Evolutionary conservation across 2,329 filamentous ascomycete genomes (phyloP).

Genomic region (Epichloe scottii): DNA sequence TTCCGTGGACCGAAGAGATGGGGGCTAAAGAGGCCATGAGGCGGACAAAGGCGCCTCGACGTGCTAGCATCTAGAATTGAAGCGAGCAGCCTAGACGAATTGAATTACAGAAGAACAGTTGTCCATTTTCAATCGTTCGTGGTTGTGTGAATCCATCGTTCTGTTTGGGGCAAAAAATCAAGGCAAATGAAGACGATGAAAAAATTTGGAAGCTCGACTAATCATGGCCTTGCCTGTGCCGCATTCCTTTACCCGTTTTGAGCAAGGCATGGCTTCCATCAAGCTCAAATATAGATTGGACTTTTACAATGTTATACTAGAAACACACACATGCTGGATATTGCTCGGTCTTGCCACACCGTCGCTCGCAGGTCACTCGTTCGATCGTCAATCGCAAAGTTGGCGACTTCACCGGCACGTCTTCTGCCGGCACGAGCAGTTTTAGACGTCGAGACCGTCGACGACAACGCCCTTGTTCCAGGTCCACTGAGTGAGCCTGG

Average conservation of each 20-base stretch:
- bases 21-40: slow-evolving; percentile 66
- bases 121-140: too few species aligned
- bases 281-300: not conserved
- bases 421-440: slow-evolving; percentile 14
- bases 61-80: slow-evolving; percentile 56
- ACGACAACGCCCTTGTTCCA: slow-evolving; percentile 81
- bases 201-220: too few species aligned
- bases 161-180: too few species aligned
- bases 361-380: not conserved
- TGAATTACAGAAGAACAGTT: too few species aligned
- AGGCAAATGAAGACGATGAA: too few species aligned
- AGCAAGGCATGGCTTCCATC: too few species aligned
- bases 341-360: slow-evolving; percentile 3
- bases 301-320: slow-evolving; percentile 4
- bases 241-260: too few species aligned
- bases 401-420: slow-evolving; percentile 6
- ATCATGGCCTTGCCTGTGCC: too few species aligned
- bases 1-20: slow-evolving; percentile 58
- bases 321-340: slow-evolving; percentile 1
- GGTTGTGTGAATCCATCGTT: too few species aligned
- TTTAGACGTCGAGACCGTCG: slow-evolving; percentile 71
- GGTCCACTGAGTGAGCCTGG: slow-evolving; percentile 63
- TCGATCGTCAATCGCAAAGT: not conserved
- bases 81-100: not conserved
- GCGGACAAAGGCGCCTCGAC: slow-evolving; percentile 65